Evolutionary conservation across 495 filamentous ascomycete genomes (phyloP).

Genomic region (Penicillium turbatum): DNA sequence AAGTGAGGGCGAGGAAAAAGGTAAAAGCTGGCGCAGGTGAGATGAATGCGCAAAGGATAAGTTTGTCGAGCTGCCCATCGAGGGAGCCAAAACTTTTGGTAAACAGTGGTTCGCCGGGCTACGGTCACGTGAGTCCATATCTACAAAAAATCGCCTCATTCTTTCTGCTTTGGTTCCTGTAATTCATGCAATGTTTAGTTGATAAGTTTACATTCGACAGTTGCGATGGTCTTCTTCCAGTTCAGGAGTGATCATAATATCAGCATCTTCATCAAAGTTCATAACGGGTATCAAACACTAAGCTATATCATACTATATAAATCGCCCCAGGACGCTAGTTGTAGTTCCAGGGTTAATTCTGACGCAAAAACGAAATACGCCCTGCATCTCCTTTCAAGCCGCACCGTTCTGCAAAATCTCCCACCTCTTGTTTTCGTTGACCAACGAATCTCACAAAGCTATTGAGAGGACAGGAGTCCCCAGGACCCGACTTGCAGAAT

Average conservation of each 20-base stretch:
- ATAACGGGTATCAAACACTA: background rate
- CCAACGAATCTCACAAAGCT: slow-evolving; percentile 42
- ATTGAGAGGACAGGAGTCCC: slow-evolving; percentile 47
- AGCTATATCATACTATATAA: background rate
- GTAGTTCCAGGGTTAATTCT: slow-evolving; percentile 6
- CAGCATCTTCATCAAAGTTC: too few species aligned
- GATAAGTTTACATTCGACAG: too few species aligned
- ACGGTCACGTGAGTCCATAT: slow-evolving; percentile 20
- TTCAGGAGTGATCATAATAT: too few species aligned
- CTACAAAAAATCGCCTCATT: background rate
- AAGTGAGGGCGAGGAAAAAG: background rate
- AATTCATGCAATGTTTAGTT: too few species aligned
- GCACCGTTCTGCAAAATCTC: slow-evolving; percentile 33
- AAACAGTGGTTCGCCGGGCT: slow-evolving; percentile 28
- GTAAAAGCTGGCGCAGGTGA: background rate
- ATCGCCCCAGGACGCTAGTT: background rate
- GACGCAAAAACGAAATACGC: slow-evolving; percentile 28
- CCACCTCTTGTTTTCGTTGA: slow-evolving; percentile 23
- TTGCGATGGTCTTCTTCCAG: too few species aligned
- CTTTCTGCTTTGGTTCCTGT: background rate
- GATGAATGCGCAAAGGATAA: background rate
- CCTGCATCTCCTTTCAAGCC: slow-evolving; percentile 25
- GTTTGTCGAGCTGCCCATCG: background rate
- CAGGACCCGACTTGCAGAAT: slow-evolving; percentile 49
- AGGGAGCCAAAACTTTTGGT: slow-evolving; percentile 22